Evolutionary conservation across 371 early-diverging fungal species (phyloP).

Genomic region (Gilbertella persicaria): DNA sequence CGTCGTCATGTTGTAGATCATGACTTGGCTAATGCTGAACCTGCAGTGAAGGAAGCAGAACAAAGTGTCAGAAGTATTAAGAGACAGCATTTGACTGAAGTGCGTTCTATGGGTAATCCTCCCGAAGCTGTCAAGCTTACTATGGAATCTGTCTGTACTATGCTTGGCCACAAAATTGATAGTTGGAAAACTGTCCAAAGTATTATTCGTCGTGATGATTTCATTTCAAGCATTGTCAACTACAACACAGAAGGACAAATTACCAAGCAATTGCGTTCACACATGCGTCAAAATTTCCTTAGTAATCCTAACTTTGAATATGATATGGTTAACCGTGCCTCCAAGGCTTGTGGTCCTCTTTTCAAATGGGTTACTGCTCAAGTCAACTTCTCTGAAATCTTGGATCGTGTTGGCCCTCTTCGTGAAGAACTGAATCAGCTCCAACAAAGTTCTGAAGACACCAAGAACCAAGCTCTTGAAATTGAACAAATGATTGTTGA

Average conservation of each 20-base stretch:
- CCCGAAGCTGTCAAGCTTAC: conserved; percentile 96
- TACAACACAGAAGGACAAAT: conserved; percentile 86
- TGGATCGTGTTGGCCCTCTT: conserved; percentile 94
- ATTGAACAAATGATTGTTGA: conserved; percentile 83
- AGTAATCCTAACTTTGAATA: conserved; percentile 88
- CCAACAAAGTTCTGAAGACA: conserved; percentile 78
- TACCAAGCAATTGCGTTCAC: conserved; percentile 73
- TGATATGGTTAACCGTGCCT: conserved; percentile 96
- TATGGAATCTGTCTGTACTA: conserved; percentile 96
- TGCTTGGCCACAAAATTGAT: conserved; percentile 88
- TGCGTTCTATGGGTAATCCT: conserved; percentile 97
- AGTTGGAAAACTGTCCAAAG: conserved; percentile 89
- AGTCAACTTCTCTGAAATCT: conserved; percentile 88
- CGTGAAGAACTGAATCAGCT: conserved; percentile 89
- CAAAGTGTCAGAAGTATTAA: conserved; percentile 93
- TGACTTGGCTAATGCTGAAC: conserved; percentile 95
- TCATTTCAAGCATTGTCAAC: conserved; percentile 96
- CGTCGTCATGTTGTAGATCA: conserved; percentile 81
- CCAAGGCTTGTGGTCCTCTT: conserved; percentile 98
- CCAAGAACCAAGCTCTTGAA: conserved; percentile 70
- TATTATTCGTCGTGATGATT: conserved; percentile 95
- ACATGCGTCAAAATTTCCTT: conserved; percentile 78
- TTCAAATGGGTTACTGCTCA: conserved; percentile 98
- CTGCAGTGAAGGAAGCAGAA: conserved; percentile 96
- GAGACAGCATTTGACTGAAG: conserved; percentile 97